phyloP scores from a whole-genome alignment of 805 yeast genomes.

The Ogataea haglerorum region DNA sequence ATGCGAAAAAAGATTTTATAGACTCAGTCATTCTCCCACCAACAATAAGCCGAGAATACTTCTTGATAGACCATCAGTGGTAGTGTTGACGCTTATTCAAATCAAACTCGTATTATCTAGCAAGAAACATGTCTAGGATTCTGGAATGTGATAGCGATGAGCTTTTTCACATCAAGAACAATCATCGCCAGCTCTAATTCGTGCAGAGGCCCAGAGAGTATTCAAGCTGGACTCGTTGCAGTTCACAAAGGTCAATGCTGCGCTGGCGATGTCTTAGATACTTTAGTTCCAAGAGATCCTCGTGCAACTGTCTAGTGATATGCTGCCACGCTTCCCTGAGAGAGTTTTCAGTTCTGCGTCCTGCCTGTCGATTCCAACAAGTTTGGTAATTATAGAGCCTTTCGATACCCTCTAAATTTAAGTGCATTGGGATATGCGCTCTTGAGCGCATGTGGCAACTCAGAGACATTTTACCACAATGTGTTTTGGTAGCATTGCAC shows the following conservation, averaged over 20 bases:
- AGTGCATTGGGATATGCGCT: background rate
- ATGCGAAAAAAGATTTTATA: no score
- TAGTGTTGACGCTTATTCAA: background rate
- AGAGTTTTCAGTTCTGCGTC: background rate
- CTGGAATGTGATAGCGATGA: background rate
- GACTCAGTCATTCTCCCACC: no score
- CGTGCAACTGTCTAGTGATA: background rate
- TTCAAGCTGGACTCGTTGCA: background rate
- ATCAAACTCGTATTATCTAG: background rate
- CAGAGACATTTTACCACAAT: no score
- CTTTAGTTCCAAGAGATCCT: background rate
- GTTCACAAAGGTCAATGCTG: background rate
- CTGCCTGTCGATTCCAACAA: background rate
- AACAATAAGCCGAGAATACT: no score
- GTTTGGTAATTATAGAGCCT: background rate
- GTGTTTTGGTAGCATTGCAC: no score
- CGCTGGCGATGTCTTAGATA: background rate
- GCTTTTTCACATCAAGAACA: background rate
- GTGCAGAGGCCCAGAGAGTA: background rate
- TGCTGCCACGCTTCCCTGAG: background rate
- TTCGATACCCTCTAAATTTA: background rate
- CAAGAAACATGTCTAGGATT: background rate
- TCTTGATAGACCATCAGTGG: no score
- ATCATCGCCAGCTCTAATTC: background rate
- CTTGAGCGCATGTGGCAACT: background rate